Evolutionary conservation across 176 grass and related monocot genomes (phyloP).

Genomic region (Aechmea fasciata): DNA sequence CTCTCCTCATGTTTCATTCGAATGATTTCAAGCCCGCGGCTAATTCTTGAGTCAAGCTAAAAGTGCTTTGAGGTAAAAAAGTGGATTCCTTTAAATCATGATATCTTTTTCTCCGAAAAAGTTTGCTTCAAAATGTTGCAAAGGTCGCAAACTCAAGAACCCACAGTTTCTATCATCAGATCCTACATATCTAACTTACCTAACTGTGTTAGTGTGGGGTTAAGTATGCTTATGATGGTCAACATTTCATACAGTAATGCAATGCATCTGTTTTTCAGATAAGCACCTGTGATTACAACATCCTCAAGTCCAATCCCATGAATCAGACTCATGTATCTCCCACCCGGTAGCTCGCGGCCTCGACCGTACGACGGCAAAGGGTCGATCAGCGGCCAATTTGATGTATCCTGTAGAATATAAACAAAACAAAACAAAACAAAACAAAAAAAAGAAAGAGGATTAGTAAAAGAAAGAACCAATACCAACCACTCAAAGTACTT

Average conservation of each 20-base stretch:
- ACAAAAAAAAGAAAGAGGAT: no score
- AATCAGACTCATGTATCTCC: slow-evolving; percentile 82
- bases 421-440: background rate
- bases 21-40: no score
- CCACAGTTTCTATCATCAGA: background rate
- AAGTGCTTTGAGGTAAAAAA: no score
- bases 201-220: no score
- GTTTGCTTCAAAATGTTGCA: no score
- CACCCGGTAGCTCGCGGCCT: slow-evolving; percentile 70
- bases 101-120: no score
- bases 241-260: background rate
- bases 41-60: no score
- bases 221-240: background rate
- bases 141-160: background rate
- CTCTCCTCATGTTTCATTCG: no score
- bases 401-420: slow-evolving; percentile 37
- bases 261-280: background rate
- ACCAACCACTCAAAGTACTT: no score
- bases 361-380: slow-evolving; percentile 81
- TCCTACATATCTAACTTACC: background rate
- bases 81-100: no score
- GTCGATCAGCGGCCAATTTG: slow-evolving; percentile 77
- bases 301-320: slow-evolving; percentile 72
- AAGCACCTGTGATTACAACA: slow-evolving; percentile 80
- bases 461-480: no score